Evolutionary conservation across 1,284 basidiomycete species (phyloP).

Genomic region (Leccinum pallidistipes): DNA sequence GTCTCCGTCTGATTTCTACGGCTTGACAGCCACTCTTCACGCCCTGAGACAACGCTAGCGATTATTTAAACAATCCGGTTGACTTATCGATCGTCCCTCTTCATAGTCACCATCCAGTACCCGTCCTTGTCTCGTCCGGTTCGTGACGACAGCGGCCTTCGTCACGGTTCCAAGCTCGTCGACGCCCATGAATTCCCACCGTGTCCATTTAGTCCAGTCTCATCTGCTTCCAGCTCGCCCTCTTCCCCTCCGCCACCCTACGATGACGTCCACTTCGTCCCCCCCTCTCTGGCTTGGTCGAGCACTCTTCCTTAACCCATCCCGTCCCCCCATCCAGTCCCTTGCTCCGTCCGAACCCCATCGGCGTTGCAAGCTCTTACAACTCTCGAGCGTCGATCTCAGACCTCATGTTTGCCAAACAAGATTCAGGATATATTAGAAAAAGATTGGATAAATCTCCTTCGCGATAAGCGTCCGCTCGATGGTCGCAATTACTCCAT

Average conservation of each 20-base stretch:
- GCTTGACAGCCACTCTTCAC: slow-evolving; percentile 27
- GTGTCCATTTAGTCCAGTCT: slow-evolving; percentile 22
- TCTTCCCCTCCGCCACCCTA: slow-evolving; percentile 35
- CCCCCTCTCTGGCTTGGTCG: slow-evolving; percentile 21
- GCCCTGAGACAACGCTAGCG: slow-evolving; percentile 31
- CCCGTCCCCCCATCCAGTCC: slow-evolving; percentile 9
- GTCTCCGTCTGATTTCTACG: slow-evolving; percentile 28
- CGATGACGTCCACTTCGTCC: slow-evolving; percentile 33
- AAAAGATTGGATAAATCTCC: too few species aligned
- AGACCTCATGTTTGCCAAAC: slow-evolving; percentile 42
- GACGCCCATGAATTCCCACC: slow-evolving; percentile 18
- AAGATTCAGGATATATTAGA: too few species aligned
- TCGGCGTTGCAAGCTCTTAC: slow-evolving; percentile 16
- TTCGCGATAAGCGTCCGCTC: too few species aligned
- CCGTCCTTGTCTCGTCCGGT: slow-evolving; percentile 16
- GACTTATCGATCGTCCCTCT: slow-evolving; percentile 16
- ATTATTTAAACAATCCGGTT: slow-evolving; percentile 32
- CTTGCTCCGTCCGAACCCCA: slow-evolving; percentile 22
- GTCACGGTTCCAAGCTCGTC: slow-evolving; percentile 24
- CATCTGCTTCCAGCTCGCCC: slow-evolving; percentile 31
- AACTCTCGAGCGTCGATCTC: slow-evolving; percentile 53
- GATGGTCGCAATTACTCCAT: too few species aligned
- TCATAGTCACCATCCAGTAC: slow-evolving; percentile 27
- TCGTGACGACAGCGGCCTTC: slow-evolving; percentile 21
- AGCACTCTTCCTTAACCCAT: slow-evolving; percentile 7